Evolutionary conservation across 73 alveolate genomes (phyloP).

Genomic region (Stentor roeselii): DNA sequence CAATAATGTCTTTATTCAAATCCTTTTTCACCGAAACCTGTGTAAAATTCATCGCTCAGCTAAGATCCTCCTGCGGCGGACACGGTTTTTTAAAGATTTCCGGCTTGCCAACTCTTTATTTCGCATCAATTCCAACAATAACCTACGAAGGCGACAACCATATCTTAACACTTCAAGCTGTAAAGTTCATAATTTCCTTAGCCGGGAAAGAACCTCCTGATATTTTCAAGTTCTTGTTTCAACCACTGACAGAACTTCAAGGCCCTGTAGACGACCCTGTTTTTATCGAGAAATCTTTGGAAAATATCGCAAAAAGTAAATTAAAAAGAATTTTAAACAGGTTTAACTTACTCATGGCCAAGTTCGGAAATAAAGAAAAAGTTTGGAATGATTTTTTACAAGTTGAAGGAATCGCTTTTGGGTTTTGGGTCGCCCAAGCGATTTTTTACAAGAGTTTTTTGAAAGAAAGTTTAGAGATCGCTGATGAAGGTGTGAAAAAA

Average conservation of each 20-base stretch:
- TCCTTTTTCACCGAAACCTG: conserved; percentile 53
- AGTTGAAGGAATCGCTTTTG: conserved; percentile 5
- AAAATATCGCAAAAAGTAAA: background rate
- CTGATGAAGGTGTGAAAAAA: background rate
- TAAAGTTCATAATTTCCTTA: background rate
- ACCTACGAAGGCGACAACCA: conserved; percentile 23
- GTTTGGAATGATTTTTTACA: conserved; percentile 1
- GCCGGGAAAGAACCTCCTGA: background rate
- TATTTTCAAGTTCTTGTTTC: background rate
- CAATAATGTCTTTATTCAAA: conserved; percentile 50
- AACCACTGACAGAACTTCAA: background rate
- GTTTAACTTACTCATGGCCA: background rate
- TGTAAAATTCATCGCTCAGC: conserved; percentile 54
- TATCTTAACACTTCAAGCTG: conserved; percentile 3
- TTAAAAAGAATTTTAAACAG: background rate
- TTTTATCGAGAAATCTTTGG: background rate
- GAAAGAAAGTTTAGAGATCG: background rate
- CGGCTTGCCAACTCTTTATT: conserved; percentile 50
- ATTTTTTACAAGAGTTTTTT: background rate
- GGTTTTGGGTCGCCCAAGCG: background rate
- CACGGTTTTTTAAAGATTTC: conserved; percentile 73
- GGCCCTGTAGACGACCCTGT: background rate
- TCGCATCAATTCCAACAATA: background rate
- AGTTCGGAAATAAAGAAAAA: background rate
- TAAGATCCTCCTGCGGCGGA: conserved; percentile 84